Evolutionary conservation across 495 filamentous ascomycete species (phyloP).

Genomic region (Sabuloglossum arenarium): DNA sequence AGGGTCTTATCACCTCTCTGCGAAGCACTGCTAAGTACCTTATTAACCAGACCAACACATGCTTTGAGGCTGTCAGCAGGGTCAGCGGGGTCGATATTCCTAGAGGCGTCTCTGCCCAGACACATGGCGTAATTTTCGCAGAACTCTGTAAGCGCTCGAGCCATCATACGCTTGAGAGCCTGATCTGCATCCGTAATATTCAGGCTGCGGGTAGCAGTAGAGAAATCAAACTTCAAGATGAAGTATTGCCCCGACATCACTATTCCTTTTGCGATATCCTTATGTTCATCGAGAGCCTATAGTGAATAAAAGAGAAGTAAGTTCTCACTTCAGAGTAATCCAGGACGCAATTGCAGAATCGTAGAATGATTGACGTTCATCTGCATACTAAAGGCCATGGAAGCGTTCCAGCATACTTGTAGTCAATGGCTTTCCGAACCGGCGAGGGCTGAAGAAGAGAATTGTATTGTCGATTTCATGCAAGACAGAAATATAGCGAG

Average conservation of each 20-base stretch:
- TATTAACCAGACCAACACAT: neutral
- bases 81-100: neutral
- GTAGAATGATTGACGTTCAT: neutral
- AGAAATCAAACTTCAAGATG: neutral
- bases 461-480: neutral
- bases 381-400: neutral
- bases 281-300: neutral
- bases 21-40: neutral
- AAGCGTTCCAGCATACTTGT: neutral
- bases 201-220: neutral
- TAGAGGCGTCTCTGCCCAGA: neutral
- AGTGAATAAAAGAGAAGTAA: neutral
- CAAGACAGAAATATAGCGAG: neutral
- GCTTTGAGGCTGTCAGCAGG: neutral
- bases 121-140: neutral
- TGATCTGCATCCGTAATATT: neutral
- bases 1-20: neutral
- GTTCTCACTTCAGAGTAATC: neutral
- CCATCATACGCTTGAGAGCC: neutral
- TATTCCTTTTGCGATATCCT: neutral
- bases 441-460: neutral
- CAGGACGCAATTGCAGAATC: neutral
- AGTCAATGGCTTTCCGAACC: neutral
- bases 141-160: neutral
- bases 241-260: neutral